These are phyloP conservation scores for Tuber melanosporum DNA, from an alignment of 495 filamentous ascomycete species.

Conservation along the genomic window DNA sequence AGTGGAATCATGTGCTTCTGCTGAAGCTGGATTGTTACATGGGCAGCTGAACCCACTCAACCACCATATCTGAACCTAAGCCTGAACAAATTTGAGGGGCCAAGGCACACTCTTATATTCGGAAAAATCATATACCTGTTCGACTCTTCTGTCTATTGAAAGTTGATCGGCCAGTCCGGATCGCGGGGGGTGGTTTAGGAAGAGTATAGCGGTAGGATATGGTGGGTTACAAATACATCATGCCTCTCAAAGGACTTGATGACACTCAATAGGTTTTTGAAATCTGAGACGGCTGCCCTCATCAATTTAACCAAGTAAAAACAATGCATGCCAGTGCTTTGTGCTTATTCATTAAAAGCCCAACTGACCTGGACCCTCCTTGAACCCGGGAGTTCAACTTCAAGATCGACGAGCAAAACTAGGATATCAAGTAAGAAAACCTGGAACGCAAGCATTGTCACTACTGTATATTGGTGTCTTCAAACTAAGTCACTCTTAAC, in stretches of 20 bases:
- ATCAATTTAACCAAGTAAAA: no score
- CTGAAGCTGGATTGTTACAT: no score
- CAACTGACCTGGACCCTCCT: no score
- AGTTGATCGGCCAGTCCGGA: conserved; percentile 54
- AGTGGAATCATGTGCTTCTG: no score
- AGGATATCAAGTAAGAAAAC: not conserved
- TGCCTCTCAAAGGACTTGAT: conserved; percentile 65
- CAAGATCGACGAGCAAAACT: no score
- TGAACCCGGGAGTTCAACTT: no score
- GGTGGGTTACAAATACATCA: conserved; percentile 65
- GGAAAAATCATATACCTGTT: conserved; percentile 57
- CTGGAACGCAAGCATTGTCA: not conserved
- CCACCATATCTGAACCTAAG: conserved; percentile 32
- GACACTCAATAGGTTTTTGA: conserved; percentile 58
- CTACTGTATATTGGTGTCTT: not conserved
- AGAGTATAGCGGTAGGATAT: conserved; percentile 55
- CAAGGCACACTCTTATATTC: conserved; percentile 56
- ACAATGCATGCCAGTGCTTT: no score
- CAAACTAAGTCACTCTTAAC: not conserved
- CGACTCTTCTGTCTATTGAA: conserved; percentile 60
- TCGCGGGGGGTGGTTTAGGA: conserved; percentile 65
- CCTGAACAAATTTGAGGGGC: conserved; percentile 65
- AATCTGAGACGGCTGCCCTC: no score
- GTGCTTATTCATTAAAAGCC: no score
- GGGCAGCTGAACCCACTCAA: no score